Evolutionary conservation across 805 yeast genomes (phyloP), one percentile per base, ranked within the genome.

Genomic region (Yarrowia sp.): DNA sequence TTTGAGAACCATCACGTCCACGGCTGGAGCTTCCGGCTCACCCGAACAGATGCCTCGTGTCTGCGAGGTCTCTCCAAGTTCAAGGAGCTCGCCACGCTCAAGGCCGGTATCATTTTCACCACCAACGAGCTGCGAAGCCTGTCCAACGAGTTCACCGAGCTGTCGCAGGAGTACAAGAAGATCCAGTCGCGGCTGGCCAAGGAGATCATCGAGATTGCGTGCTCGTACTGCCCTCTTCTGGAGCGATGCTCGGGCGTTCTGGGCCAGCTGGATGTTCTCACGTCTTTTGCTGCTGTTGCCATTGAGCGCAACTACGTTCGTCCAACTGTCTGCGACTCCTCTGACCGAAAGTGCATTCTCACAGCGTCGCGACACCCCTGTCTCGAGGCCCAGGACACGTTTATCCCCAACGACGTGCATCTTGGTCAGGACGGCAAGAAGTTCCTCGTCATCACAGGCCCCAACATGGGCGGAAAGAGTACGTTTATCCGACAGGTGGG

Each of bases 391-490:
- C 97, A 92, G 65, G 97, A 90, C 65, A 77, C 92, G 60, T 94
- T 94, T 69, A 93, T 94, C 64, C 84, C 97, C 3, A 94, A 94
- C 72, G 97, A 94, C 71, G 88, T 91, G n/a, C 73, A 77, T 10
- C 76, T 94, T 62, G 76, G 78, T 13, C 82, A 83, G 51, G 49
- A 42, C 21, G 33, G 49, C 19, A 77, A 83, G 13, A 91, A 89
- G 63, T 93, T 94, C 68, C 78, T 84, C 7, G 87, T 94, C 19
- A 90, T 94, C 24, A 92, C 97, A 0, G 97, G 97, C 32, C 97
- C 97, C 35, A 92, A 92, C 71, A 92, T 92, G 97, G 97, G 97
- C 65, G 97, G 97, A 71, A 92, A 92, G 72, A 90, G 97, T 0
- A 92, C 97, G 0, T 92, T 88, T 72, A 90, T 92, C 55, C 80